These are phyloP conservation scores for Neotropicomus parvogracilis DNA, from an alignment of 1,284 basidiomycete genomes.

Conservation along the genomic window DNA sequence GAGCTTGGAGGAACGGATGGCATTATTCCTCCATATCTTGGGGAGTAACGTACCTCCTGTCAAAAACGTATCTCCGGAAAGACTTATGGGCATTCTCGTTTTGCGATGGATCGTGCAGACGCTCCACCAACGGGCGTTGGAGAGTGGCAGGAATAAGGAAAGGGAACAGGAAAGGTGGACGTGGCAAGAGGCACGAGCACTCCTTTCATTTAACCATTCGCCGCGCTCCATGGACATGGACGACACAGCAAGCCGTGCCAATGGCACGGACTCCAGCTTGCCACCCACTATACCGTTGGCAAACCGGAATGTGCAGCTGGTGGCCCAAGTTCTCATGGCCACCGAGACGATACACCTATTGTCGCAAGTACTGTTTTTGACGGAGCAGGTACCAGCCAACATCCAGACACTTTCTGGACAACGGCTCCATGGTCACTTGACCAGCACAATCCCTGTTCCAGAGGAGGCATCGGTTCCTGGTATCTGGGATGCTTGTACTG, in stretches of 20 bases:
- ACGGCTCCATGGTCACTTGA: constrained; percentile 52
- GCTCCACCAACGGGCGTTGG: constrained; percentile 48
- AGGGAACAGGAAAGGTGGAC: constrained; percentile 69
- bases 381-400: constrained; percentile 43
- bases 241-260: constrained; percentile 20
- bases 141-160: constrained; percentile 45
- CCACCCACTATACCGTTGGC: constrained; percentile 34
- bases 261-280: constrained; percentile 5
- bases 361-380: constrained; percentile 56
- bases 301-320: constrained; percentile 68
- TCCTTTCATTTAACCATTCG: constrained; percentile 43
- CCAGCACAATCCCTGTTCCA: constrained; percentile 24
- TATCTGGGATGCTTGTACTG: constrained; percentile 48
- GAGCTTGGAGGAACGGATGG: constrained; percentile 51
- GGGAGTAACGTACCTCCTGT: constrained; percentile 53
- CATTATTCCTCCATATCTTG: constrained; percentile 55
- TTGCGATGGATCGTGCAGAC: constrained; percentile 58
- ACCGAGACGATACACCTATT: constrained; percentile 59
- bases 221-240: not conserved
- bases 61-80: constrained; percentile 41
- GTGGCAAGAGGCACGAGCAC: constrained; percentile 57
- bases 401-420: constrained; percentile 54
- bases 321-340: constrained; percentile 62
- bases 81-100: constrained; percentile 49
- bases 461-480: constrained; percentile 25